Base-by-base conservation (phyloP, 1,284 basidiomycete genomes). In the Pulveroboletus sp. region DNA sequence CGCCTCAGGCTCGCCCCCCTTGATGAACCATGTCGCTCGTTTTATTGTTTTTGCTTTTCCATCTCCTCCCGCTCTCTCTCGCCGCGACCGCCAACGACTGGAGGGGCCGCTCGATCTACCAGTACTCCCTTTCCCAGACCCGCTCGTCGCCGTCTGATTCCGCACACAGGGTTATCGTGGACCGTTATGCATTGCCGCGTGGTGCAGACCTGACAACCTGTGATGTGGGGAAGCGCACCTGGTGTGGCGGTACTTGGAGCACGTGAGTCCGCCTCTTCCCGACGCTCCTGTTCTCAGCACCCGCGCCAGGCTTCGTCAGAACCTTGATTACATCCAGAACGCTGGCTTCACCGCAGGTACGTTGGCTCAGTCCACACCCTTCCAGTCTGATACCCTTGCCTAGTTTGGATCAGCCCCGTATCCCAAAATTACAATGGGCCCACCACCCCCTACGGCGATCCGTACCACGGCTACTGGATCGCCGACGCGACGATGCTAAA, bases 181-280 rank as follows among this genome's bases (percentile, higher is more conserved):
- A 92, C 72, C 82, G 90, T 29, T 92, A 87, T 66, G 86, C 87
- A 3, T 77, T 78, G 61, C 58, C 65, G 4, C 25, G 35, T 20
- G 64, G 66, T 2, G 53, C 66, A 29, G 75, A 78, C 52, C 73
- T 76, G 3, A 77, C 80, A 24, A 69, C 74, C 14, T 79, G 76
- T 44, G 76, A 78, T 39, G 49, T 67, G 3, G 89, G 87, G 64
- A 72, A 83, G 62, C 78, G 80, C 57, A 80, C 78, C 5, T 89
- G 85, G 77, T 91, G 89, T 61, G 87, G 88, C 33, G 89, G 89
- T 5, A 85, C 84, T 18, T 92, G 86, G 87, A 61, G 52, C 48
- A 61, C 66, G 65, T 69, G 29, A 36, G 62, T 44, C 39, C 14
- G 5, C 38, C 6, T 14, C 28, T n/a, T 10, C 35, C 35, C 17